phyloP scores from a whole-genome alignment of 2,329 filamentous ascomycete genomes.

The Epichloe sibirici region DNA sequence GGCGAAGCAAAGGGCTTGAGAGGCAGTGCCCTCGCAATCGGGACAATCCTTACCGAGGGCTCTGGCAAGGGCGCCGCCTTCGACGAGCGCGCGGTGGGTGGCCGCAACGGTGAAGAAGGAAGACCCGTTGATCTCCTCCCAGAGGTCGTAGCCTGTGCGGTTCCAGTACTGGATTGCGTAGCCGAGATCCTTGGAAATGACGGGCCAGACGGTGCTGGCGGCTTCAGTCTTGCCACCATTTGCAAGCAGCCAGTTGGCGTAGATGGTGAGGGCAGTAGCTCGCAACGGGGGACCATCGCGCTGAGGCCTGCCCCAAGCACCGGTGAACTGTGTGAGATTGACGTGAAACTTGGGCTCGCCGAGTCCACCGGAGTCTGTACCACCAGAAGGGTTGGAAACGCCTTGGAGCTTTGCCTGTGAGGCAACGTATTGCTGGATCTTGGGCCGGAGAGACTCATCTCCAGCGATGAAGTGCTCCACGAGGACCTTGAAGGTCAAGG shows the following conservation, averaged over 20 bases:
- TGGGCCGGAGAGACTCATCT: conserved; percentile 44
- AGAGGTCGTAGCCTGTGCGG: conserved; percentile 58
- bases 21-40: conserved; percentile 51
- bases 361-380: conserved; percentile 36
- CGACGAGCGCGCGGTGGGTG: conserved; percentile 56
- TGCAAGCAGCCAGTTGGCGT: conserved; percentile 57
- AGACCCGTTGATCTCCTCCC: conserved; percentile 67
- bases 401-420: conserved; percentile 53
- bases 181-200: conserved; percentile 62
- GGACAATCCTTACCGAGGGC: conserved; percentile 47
- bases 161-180: conserved; percentile 67
- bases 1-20: conserved; percentile 60
- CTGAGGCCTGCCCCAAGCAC: conserved; percentile 62
- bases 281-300: conserved; percentile 70
- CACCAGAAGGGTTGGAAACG: conserved; percentile 55
- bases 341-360: conserved; percentile 64
- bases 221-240: conserved; percentile 52
- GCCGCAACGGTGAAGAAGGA: conserved; percentile 69
- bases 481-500: conserved; percentile 55
- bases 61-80: conserved; percentile 55
- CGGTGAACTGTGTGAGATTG: conserved; percentile 50
- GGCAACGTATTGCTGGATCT: conserved; percentile 54
- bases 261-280: conserved; percentile 59
- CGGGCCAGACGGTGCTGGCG: conserved; percentile 51
- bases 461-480: conserved; percentile 49